phyloP scores from a whole-genome alignment of 371 early-diverging fungal genomes.

The Syncephalastrum monosporum region DNA sequence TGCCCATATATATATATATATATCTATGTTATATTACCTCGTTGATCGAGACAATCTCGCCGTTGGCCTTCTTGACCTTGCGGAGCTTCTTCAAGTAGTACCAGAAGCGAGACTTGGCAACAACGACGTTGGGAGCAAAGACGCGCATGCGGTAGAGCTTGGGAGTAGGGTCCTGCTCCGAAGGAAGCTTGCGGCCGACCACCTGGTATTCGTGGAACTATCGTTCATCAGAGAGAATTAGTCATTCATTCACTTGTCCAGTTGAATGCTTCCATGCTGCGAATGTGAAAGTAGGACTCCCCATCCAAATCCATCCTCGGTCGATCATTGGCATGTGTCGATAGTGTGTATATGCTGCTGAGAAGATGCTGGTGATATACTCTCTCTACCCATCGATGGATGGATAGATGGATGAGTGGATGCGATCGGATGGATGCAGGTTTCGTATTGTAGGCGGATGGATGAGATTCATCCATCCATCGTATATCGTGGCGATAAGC shows the following conservation, averaged over 20 bases:
- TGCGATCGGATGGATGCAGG: background rate
- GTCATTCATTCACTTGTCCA: no score
- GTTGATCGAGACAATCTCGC: constrained; percentile 95
- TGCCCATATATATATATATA: background rate
- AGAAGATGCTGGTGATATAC: no score
- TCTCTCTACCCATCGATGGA: background rate
- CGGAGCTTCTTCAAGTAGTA: constrained; percentile 96
- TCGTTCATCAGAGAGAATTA: background rate
- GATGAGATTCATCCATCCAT: constrained; percentile 1
- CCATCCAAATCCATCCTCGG: no score
- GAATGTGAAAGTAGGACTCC: no score
- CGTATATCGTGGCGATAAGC: background rate
- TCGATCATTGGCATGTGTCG: no score
- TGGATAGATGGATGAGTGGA: constrained; percentile 15
- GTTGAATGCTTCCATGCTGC: no score
- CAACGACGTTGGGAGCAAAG: constrained; percentile 96
- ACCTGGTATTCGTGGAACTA: constrained; percentile 26
- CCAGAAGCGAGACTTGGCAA: constrained; percentile 98
- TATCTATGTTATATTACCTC: constrained; percentile 50
- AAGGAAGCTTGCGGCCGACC: constrained; percentile 88
- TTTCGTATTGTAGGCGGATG: background rate
- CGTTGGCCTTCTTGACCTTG: constrained; percentile 97
- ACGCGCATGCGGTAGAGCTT: constrained; percentile 96
- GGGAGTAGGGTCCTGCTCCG: constrained; percentile 89
- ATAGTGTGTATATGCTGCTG: no score